Conservation (phyloP, 140 eudicot genomes). For the Oenanthe javanica region DNA sequence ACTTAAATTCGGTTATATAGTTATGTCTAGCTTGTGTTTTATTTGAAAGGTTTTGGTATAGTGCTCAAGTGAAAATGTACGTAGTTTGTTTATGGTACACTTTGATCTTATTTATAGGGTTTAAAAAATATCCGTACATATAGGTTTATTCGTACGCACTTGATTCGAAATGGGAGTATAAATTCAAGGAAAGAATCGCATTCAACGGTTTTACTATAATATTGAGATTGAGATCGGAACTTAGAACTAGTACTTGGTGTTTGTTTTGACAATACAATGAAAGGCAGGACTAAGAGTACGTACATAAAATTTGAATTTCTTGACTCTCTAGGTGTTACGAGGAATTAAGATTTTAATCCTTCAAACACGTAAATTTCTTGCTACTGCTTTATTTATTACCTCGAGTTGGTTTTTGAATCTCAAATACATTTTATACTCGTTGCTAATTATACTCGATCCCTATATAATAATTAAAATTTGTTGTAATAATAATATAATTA, state of each 20-base stretch:
- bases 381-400: not conserved
- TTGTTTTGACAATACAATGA: no score
- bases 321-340: constrained; percentile 33
- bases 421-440: no score
- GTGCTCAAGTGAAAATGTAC: not conserved
- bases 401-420: not conserved
- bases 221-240: constrained; percentile 21
- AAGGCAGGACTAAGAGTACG: constrained; percentile 20
- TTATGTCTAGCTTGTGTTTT: not conserved
- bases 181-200: constrained; percentile 16
- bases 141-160: not conserved
- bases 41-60: not conserved
- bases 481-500: not conserved
- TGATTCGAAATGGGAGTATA: constrained; percentile 7
- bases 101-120: not conserved
- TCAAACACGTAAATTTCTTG: constrained; percentile 47
- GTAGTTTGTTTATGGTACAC: not conserved
- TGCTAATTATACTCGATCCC: no score
- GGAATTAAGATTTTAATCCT: constrained; percentile 32
- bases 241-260: not conserved
- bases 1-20: no score
- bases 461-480: no score
- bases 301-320: constrained; percentile 38
- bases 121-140: no score
- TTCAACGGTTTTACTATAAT: constrained; percentile 4